These are phyloP conservation scores for Neurospora crassa DNA, from an alignment of 2,329 filamentous ascomycete genomes.

Conservation along the genomic window DNA sequence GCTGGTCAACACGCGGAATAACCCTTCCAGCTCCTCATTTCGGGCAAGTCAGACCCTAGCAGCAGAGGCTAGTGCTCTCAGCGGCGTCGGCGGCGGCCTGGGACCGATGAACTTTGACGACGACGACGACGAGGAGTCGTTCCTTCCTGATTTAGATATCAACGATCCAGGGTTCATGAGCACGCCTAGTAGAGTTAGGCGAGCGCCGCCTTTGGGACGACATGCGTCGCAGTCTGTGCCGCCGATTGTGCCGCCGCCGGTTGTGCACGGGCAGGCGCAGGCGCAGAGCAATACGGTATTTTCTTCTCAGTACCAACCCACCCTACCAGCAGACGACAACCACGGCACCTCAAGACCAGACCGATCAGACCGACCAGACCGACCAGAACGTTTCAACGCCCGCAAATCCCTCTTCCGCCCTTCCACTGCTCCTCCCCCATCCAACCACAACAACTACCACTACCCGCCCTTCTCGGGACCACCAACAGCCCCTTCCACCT, in stretches of 20 bases:
- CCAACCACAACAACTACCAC: background rate
- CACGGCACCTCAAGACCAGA: background rate
- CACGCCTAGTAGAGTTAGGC: conserved; percentile 13
- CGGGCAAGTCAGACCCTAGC: background rate
- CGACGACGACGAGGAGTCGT: conserved; percentile 6
- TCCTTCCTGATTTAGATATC: conserved; percentile 6
- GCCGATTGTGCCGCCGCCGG: no score
- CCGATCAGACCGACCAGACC: background rate
- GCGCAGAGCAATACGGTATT: background rate
- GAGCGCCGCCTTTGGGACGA: background rate
- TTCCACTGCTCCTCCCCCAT: background rate
- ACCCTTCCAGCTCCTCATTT: background rate
- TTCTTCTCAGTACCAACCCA: background rate
- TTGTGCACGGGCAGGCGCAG: no score
- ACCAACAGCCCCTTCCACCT: background rate
- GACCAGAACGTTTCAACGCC: background rate
- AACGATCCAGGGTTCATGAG: conserved; percentile 18
- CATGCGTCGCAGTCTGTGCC: no score
- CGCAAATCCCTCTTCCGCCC: background rate
- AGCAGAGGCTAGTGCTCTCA: background rate
- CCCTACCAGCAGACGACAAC: background rate
- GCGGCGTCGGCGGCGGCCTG: conserved; percentile 3
- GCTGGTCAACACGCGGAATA: background rate
- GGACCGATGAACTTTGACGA: conserved; percentile 19
- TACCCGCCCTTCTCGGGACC: conserved; percentile 1